phyloP scores from a whole-genome alignment of 176 grass and related monocot species.

The Oryza glumipatula region DNA sequence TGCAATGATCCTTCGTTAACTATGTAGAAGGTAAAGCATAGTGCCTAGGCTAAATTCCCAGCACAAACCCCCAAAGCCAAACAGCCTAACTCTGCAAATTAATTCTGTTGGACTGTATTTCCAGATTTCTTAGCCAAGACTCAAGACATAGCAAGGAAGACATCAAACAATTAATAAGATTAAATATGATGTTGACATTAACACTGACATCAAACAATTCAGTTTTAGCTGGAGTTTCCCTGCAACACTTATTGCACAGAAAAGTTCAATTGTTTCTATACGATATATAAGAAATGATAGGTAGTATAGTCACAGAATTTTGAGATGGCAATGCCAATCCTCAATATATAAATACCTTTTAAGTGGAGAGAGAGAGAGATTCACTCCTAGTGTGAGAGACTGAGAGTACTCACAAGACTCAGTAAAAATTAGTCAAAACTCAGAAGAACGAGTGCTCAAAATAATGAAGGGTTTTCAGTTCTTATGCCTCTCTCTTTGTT shows the following conservation, averaged over 20 bases:
- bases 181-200: constrained; percentile 25
- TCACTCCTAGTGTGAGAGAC: not conserved
- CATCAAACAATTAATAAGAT: not conserved
- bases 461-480: not conserved
- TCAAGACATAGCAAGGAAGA: not conserved
- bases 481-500: not conserved
- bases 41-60: constrained; percentile 2
- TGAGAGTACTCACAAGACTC: constrained; percentile 5
- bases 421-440: constrained; percentile 44
- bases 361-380: not conserved
- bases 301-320: not conserved
- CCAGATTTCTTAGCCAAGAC: constrained; percentile 13
- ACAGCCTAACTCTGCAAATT: constrained; percentile 5
- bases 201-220: not conserved
- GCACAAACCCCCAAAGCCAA: constrained; percentile 3
- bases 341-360: constrained; percentile 15
- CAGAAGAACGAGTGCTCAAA: not conserved
- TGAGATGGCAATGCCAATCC: not conserved
- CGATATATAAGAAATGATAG: constrained; percentile 3
- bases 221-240: not conserved
- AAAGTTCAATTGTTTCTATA: not conserved
- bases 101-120: not conserved
- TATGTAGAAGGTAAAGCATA: not conserved
- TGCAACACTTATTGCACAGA: not conserved
- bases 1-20: not conserved